Percentiles rank a stretch among this genome's conserved stretches.
Conservation (phyloP, 345 rosid genomes). For the Mercurialis annua region DNA sequence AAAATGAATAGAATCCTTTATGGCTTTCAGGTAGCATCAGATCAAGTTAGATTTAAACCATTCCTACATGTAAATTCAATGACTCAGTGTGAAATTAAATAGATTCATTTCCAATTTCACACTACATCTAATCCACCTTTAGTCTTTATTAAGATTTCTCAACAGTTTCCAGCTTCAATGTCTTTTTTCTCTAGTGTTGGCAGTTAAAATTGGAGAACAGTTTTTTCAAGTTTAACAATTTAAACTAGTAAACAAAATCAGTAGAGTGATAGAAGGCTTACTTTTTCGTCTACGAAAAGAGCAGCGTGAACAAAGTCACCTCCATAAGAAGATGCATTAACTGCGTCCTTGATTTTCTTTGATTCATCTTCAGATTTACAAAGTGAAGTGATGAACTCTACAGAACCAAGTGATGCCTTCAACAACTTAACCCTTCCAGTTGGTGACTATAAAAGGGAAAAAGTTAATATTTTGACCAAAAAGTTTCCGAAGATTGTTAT, state of each 20-base stretch:
- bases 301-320: conserved; percentile 89
- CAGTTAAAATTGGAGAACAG: background rate
- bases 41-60: conserved; percentile 1
- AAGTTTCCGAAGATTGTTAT: conserved; percentile 23
- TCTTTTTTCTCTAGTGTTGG: background rate
- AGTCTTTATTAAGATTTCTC: background rate
- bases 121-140: background rate
- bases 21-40: background rate
- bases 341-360: conserved; percentile 73
- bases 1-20: background rate
- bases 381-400: conserved; percentile 83
- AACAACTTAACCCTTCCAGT: conserved; percentile 44
- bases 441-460: conserved; percentile 51
- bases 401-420: conserved; percentile 90
- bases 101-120: background rate
- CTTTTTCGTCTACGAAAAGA: conserved; percentile 88
- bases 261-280: conserved; percentile 19
- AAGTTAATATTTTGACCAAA: background rate
- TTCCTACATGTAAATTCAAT: background rate
- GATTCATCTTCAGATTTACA: conserved; percentile 74
- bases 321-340: conserved; percentile 72
- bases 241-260: background rate
- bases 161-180: background rate
- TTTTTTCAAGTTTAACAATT: background rate
- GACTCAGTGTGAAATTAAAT: background rate